Evolutionary conservation across 768 basidiomycete species (phyloP).

Genomic region (Daedalea quercina): DNA sequence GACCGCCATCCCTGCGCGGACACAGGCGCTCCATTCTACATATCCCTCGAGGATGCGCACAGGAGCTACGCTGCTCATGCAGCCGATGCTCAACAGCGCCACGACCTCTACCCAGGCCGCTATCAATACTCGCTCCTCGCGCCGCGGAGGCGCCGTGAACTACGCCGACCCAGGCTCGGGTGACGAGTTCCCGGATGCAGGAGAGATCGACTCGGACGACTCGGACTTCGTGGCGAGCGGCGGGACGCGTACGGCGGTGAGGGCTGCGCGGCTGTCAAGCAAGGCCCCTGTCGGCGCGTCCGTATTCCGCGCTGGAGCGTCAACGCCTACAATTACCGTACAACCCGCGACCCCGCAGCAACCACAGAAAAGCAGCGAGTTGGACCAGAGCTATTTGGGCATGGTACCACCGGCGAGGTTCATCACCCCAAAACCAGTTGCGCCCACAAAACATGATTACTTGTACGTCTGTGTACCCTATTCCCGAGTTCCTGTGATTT

Average conservation of each 20-base stretch:
- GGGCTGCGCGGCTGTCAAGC: conserved; percentile 21
- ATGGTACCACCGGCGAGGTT: conserved; percentile 75
- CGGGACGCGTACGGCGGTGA: conserved; percentile 49
- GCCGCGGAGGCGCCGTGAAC: conserved; percentile 70
- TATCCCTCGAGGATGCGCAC: conserved; percentile 90
- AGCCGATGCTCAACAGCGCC: conserved; percentile 58
- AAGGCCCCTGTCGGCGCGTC: conserved; percentile 31
- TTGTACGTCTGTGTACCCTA: conserved; percentile 46
- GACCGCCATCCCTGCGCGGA: conserved; percentile 33
- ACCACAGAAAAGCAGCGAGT: conserved; percentile 41
- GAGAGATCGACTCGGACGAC: conserved; percentile 78
- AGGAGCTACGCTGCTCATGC: conserved; percentile 84
- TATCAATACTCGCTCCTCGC: conserved; percentile 34
- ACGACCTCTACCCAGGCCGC: conserved; percentile 26
- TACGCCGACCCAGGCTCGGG: conserved; percentile 84
- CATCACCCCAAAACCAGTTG: conserved; percentile 53
- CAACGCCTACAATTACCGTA: too few relatives aligned
- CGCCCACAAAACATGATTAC: conserved; percentile 62
- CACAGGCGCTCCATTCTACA: conserved; percentile 74
- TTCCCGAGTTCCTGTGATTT: not conserved
- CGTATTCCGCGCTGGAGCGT: conserved; percentile 45
- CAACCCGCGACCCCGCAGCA: conserved; percentile 17
- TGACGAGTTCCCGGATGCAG: conserved; percentile 76
- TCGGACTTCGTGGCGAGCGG: conserved; percentile 72
- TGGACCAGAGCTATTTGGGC: conserved; percentile 89